These are phyloP conservation scores for Penicillium psychrosexuale DNA, from an alignment of 2,329 filamentous ascomycete genomes.

Conservation along the genomic window DNA sequence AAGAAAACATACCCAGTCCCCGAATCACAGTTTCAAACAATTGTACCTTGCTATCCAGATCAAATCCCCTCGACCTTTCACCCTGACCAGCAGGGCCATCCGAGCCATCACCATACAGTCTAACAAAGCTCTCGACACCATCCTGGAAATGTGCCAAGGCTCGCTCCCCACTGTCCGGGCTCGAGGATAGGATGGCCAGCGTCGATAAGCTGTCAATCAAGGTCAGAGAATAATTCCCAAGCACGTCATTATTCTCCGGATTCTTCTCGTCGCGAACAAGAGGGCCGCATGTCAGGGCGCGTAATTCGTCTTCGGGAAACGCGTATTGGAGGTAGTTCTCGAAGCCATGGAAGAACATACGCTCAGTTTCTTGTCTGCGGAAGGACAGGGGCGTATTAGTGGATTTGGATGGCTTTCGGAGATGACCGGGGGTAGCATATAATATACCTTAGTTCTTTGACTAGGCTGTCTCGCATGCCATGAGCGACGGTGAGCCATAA, in stretches of 20 bases:
- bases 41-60: slow-evolving; percentile 96
- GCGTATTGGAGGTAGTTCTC: slow-evolving; percentile 92
- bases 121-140: slow-evolving; percentile 71
- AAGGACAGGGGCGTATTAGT: not conserved
- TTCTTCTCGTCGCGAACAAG: slow-evolving; percentile 79
- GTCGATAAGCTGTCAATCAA: slow-evolving; percentile 94
- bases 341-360: slow-evolving; percentile 96
- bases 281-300: slow-evolving; percentile 78
- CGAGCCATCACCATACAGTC: slow-evolving; percentile 82
- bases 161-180: slow-evolving; percentile 54
- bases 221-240: slow-evolving; percentile 95
- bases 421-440: not conserved
- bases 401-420: not conserved
- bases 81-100: slow-evolving; percentile 66
- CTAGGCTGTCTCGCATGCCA: slow-evolving; percentile 36
- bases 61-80: slow-evolving; percentile 73
- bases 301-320: slow-evolving; percentile 93
- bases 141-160: slow-evolving; percentile 74
- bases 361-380: slow-evolving; percentile 46
- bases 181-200: slow-evolving; percentile 81
- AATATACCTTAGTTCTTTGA: slow-evolving; percentile 37
- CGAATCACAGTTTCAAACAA: slow-evolving; percentile 98
- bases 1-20: slow-evolving; percentile 51
- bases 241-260: slow-evolving; percentile 86
- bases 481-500: slow-evolving; percentile 36